Percentiles rank a stretch among this genome's conserved stretches.
phyloP scores from a whole-genome alignment of 1,284 basidiomycete genomes.

The Fomitopsis palustris region DNA sequence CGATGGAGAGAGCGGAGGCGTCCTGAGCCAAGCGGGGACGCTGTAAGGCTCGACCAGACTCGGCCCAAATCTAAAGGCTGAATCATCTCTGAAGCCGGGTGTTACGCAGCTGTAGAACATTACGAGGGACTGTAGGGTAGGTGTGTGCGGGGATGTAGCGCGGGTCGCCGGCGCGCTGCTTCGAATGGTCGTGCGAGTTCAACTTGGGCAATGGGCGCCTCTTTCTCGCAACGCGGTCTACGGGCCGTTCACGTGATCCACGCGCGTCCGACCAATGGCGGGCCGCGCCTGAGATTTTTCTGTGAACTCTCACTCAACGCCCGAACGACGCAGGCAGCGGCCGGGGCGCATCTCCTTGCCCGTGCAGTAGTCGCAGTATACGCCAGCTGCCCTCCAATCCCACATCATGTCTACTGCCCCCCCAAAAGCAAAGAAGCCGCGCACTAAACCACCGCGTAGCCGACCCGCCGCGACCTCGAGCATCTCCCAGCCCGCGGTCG shows the following conservation, averaged over 20 bases:
- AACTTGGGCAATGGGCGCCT: neutral
- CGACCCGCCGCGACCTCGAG: slow-evolving; percentile 53
- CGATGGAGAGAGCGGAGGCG: no score
- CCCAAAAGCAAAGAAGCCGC: slow-evolving; percentile 45
- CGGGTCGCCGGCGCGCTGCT: no score
- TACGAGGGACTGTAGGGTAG: neutral
- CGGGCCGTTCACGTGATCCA: neutral
- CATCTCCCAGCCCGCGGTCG: slow-evolving; percentile 60
- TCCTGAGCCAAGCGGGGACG: no score
- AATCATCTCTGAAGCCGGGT: no score
- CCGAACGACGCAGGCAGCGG: neutral
- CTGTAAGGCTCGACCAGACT: no score
- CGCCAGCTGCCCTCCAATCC: no score
- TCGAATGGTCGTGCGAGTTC: neutral
- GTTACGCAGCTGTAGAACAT: neutral
- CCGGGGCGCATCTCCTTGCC: neutral
- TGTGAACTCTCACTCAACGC: neutral
- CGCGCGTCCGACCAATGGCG: neutral
- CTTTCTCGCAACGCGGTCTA: neutral
- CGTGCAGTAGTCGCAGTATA: no score
- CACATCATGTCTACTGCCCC: neutral
- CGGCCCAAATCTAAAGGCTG: no score
- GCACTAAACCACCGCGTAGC: slow-evolving; percentile 49
- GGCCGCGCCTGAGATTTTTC: neutral
- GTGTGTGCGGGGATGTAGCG: neutral